Evolutionary conservation across 2,329 filamentous ascomycete genomes (phyloP).

Genomic region (Alternaria brassicae): DNA sequence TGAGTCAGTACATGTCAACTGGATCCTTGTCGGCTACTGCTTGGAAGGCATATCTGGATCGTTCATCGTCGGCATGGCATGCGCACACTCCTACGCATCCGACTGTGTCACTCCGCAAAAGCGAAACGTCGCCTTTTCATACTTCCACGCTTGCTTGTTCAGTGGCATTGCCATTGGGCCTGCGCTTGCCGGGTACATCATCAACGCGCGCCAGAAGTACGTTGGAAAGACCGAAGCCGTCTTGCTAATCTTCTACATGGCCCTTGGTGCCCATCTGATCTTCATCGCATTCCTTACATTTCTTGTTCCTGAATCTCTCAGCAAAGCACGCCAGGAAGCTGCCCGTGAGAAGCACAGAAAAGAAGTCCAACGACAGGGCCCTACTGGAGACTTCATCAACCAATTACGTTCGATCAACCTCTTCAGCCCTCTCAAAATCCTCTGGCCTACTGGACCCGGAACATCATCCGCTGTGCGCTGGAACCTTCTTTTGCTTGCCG

Average conservation of each 20-base stretch:
- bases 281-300: conserved; percentile 77
- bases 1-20: conserved; percentile 74
- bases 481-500: conserved; percentile 82
- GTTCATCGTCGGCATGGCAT: conserved; percentile 80
- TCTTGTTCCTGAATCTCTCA: conserved; percentile 83
- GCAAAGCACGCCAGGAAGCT: conserved; percentile 70
- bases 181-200: conserved; percentile 78
- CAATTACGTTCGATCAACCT: conserved; percentile 65
- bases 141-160: conserved; percentile 89
- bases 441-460: conserved; percentile 74
- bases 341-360: conserved; percentile 72
- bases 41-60: conserved; percentile 87
- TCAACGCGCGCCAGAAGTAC: conserved; percentile 59
- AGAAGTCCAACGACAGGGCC: conserved; percentile 48
- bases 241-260: conserved; percentile 84
- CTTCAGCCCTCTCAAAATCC: conserved; percentile 76
- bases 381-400: conserved; percentile 54
- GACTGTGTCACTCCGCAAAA: conserved; percentile 85
- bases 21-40: conserved; percentile 77
- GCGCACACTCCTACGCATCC: conserved; percentile 85
- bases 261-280: conserved; percentile 72
- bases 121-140: conserved; percentile 84
- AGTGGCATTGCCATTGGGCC: conserved; percentile 88
- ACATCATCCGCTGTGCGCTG: conserved; percentile 68
- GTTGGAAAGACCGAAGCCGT: conserved; percentile 70